Evolutionary conservation across 257 asterid species (phyloP), one percentile per base, ranked within the genome.

Genomic region (Solanum verrucosum): DNA sequence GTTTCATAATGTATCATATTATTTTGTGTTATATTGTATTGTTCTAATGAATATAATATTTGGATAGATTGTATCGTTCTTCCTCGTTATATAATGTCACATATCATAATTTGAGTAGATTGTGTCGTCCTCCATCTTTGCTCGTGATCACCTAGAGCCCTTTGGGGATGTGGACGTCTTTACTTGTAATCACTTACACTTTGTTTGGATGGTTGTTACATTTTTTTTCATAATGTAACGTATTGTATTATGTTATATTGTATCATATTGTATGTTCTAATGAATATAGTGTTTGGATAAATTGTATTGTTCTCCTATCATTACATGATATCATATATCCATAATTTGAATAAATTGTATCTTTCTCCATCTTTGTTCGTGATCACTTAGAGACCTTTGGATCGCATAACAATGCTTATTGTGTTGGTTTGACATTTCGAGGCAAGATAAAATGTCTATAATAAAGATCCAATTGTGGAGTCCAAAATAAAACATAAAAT

Each of bases 231-330:
- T 56, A 52, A 52, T 52, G 0, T 52, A 49, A 4, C 20, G 3
- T 5, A 52, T 46, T 46, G 4, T 56, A 56, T 46, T 44, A 1
- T 42, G 15, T 42, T 42, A 42, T 42, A 42, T 3, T 44, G 52
- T 12, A 11, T 44, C 52, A 0, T 44, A 44, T 0, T 0, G 15
- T 44, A 44, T 44, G 56, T 49, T 49, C 21, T 49, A 49, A 49
- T 49, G 20, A 49, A 49, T 49, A 49, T 49, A 49, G 0, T 15
- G 21, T 49, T 0, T 0, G 0, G 3, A 49, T 49, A 49, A 5
- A 49, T 15, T 49, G 60, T 49, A 49, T 15, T 15, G 21, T 49
- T 49, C 3, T 49, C 6, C 21, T 46, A 49, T 49, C 60, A 15
- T 49, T 49, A 49, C 21, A 49, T 49, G 0, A 49, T 49, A 15